Percentiles rank a stretch among this genome's conserved stretches.
Conservation (phyloP, 139 green algal genomes). For the Picochlorum sp. region DNA sequence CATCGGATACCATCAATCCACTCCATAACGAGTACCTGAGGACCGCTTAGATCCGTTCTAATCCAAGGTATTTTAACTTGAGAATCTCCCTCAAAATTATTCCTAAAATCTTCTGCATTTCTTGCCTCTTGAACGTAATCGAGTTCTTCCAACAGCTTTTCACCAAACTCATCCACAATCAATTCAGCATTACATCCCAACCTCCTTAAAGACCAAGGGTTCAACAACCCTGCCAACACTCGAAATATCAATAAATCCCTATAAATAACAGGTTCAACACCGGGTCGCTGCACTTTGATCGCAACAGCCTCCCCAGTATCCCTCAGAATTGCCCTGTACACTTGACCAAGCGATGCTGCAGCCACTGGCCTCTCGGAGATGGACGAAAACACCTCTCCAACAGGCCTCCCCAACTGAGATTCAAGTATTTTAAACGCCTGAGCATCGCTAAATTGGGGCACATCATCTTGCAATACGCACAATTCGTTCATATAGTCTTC, state of each 20-base stretch:
- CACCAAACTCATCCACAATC: constrained; percentile 98
- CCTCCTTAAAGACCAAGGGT: constrained; percentile 29
- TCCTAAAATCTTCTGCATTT: constrained; percentile 91
- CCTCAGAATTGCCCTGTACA: constrained; percentile 84
- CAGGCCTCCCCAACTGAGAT: constrained; percentile 62
- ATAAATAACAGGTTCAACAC: constrained; percentile 87
- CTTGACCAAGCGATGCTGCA: constrained; percentile 81
- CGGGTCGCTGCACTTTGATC: constrained; percentile 86
- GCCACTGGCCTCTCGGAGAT: constrained; percentile 84
- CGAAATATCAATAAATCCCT: constrained; percentile 94
- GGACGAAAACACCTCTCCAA: constrained; percentile 78
- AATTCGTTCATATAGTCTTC: constrained; percentile 99
- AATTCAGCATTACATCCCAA: constrained; percentile 94
- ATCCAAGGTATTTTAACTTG: constrained; percentile 97
- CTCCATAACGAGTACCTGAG: constrained; percentile 89
- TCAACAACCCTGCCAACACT: constrained; percentile 47
- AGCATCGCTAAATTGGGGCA: constrained; percentile 73
- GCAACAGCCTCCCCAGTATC: constrained; percentile 86
- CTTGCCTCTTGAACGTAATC: constrained; percentile 92
- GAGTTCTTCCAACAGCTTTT: constrained; percentile 98
- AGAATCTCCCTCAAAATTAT: constrained; percentile 84
- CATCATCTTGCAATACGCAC: constrained; percentile 85
- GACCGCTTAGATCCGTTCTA: constrained; percentile 57
- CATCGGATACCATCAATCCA: constrained; percentile 97
- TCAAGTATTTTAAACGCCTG: constrained; percentile 77